Evolutionary conservation across 2,329 filamentous ascomycete species (phyloP), one percentile per base, ranked within the genome.

Genomic region (Paecilomyces niveus): DNA sequence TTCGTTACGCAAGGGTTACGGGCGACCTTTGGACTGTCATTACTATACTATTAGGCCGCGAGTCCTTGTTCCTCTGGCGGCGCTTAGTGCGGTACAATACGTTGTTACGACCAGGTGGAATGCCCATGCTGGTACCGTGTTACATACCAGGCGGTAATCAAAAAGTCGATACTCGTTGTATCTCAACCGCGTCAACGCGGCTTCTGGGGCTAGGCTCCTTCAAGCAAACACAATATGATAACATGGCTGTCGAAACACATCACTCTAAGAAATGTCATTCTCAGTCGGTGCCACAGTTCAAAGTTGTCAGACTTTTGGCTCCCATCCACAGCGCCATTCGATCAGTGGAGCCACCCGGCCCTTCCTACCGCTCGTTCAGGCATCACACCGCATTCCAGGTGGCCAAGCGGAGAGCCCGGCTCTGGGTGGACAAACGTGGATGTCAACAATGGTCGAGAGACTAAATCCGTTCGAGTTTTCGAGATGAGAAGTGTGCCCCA

Each of bases 1-100:
- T 55, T 61, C 55, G 62, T 64, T 65, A 66, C 63, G 64, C 63
- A 65, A 66, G 64, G 63, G 62, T 62, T 63, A 61, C 58, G 58
- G 60, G 21, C 26, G 26, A 53, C 49, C 9, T n/a, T 22, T 54
- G 50, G 22, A 15, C 26, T n/a, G 22, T 24, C 50, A 52, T n/a
- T 31, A 22, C 22, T 22, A 22, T n/a, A 22, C 22, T 22, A 22
- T 22, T 22, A 22, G 22, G 10, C 18, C 21, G 15, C 15, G 59
- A 57, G 61, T 54, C 59, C 53, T 31, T 31, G 15, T 26, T 29
- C 18, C 53, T 29, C 18, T 33, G 32, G 39, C 39, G 39, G 39
- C 39, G 39, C 39, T 45, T 45, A 45, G 39, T 45, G 39, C 15
- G 39, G 39, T 45, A 21, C 39, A 9, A 45, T 45, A 45, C 39